phyloP scores from a whole-genome alignment of 192 early-diverging fungal species.

The Coemansia asiatica region DNA sequence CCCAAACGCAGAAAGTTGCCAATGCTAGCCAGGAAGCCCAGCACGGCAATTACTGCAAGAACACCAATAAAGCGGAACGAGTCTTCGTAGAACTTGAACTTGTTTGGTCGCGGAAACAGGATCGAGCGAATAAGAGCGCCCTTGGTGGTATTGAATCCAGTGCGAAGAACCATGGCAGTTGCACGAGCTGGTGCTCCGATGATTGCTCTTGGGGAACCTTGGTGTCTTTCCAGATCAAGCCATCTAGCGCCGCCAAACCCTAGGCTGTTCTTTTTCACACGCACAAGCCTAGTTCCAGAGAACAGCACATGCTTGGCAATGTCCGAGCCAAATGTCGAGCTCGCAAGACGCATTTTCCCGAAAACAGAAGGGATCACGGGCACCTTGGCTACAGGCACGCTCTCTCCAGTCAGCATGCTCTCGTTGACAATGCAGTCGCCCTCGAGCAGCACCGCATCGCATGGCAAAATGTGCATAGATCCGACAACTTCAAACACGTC shows the following conservation, averaged over 20 bases:
- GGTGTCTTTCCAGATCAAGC: slow-evolving; percentile 39
- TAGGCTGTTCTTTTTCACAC: slow-evolving; percentile 60
- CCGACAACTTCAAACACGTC: slow-evolving; percentile 80
- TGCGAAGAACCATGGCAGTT: slow-evolving; percentile 85
- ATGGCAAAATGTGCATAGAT: slow-evolving; percentile 73
- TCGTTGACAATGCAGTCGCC: slow-evolving; percentile 98
- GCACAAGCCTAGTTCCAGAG: slow-evolving; percentile 88
- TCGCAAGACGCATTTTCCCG: slow-evolving; percentile 52
- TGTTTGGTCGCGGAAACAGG: slow-evolving; percentile 94
- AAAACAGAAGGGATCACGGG: slow-evolving; percentile 76
- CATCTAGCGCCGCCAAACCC: slow-evolving; percentile 49
- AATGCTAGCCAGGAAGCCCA: slow-evolving; percentile 86
- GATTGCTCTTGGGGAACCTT: slow-evolving; percentile 19
- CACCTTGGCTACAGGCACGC: slow-evolving; percentile 88
- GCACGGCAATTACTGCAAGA: slow-evolving; percentile 73
- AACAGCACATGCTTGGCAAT: slow-evolving; percentile 87
- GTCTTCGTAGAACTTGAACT: slow-evolving; percentile 96
- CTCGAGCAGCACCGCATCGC: slow-evolving; percentile 85
- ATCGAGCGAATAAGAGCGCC: slow-evolving; percentile 94
- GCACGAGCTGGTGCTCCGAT: slow-evolving; percentile 58
- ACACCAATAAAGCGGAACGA: slow-evolving; percentile 96
- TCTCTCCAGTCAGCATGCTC: slow-evolving; percentile 97
- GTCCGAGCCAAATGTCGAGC: slow-evolving; percentile 59
- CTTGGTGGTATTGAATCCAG: slow-evolving; percentile 96
- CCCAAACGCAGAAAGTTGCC: slow-evolving; percentile 86